Base-by-base conservation (phyloP, 1,284 basidiomycete species). In the Xanthoconium separans region DNA sequence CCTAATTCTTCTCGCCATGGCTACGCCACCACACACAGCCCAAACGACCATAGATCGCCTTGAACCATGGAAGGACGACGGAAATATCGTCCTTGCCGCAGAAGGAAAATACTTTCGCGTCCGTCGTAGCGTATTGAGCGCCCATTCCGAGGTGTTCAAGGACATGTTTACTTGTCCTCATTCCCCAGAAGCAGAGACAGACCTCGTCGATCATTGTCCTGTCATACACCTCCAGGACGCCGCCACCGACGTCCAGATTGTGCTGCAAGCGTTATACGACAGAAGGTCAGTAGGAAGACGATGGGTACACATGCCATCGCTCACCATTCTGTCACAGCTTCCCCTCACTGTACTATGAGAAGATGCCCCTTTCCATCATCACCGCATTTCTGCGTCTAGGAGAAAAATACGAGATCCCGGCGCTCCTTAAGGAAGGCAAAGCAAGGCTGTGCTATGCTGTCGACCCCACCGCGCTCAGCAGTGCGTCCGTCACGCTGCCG, bases 401-500 rank as follows among this genome's bases (percentile, higher is more conserved):
- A 15, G 50, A 63, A 18, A 63, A 63, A 43, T 65, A 65, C 6
- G 30, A 1, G 39, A 56, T 64, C 22, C 41, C 34, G 2, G 15
- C 18, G 5, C 46, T 62, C 30, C 10, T 44, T 31, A 9, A 45
- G 6, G 51, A 54, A 33, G 63, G 55, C 1, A 56, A 54, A n/a
- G 41, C n/a, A 12, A 63, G n/a, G 29, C 6, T 65, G 7, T 20
- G 29, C 7, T 44, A 44, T 6, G 1, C 31, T 11, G 24, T 41
- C 2, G 27, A 47, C 11, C 40, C 37, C 8, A 40, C 20, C 2
- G 18, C 33, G 4, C 9, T 49, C 3, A 20, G 7, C 24, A 18
- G 30, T 6, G n/a, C 42, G 3, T n/a, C 37, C 24, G 27, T 27
- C 22, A 16, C 9, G 36, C 16, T n/a, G 36, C 36, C 4, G 4